phyloP scores from a whole-genome alignment of 2,329 filamentous ascomycete genomes.

The Tricladium varicosporioides region DNA sequence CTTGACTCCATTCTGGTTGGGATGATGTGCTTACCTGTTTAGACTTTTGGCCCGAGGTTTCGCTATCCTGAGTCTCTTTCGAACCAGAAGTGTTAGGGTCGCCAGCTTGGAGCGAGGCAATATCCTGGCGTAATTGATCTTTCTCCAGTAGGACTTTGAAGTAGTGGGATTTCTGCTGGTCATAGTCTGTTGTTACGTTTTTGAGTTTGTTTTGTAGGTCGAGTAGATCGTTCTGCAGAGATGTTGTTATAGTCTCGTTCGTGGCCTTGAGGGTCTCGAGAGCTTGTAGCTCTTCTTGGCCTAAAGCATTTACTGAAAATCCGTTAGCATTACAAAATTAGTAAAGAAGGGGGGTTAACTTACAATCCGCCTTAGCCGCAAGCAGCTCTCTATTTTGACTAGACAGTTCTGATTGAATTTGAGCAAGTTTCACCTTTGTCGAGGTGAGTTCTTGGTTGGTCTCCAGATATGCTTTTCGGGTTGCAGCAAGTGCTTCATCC shows the following conservation, averaged over 20 bases:
- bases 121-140: conserved; percentile 56
- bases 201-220: conserved; percentile 51
- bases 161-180: conserved; percentile 58
- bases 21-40: conserved; percentile 51
- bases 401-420: conserved; percentile 42
- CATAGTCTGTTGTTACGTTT: conserved; percentile 48
- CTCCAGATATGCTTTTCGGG: conserved; percentile 48
- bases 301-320: conserved; percentile 49
- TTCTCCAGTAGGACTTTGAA: conserved; percentile 59
- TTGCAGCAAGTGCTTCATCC: conserved; percentile 50
- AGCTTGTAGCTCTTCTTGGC: conserved; percentile 52
- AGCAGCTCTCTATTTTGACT: conserved; percentile 57
- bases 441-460: conserved; percentile 47
- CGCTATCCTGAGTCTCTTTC: too few species aligned
- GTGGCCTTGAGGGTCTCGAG: conserved; percentile 58
- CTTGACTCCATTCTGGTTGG: neutral
- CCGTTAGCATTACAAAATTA: conserved; percentile 17
- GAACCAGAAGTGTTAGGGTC: neutral
- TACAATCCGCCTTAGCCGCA: conserved; percentile 50
- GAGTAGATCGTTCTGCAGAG: conserved; percentile 57
- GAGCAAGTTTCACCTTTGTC: conserved; percentile 46
- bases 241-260: conserved; percentile 57
- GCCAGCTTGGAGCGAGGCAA: conserved; percentile 19
- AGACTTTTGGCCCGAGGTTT: conserved; percentile 25
- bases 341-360: conserved; percentile 29